A percentile compares a stretch with the other conserved stretches of the same genome.
Conservation (phyloP, 306 rosid species). For the Fragaria vesca region DNA sequence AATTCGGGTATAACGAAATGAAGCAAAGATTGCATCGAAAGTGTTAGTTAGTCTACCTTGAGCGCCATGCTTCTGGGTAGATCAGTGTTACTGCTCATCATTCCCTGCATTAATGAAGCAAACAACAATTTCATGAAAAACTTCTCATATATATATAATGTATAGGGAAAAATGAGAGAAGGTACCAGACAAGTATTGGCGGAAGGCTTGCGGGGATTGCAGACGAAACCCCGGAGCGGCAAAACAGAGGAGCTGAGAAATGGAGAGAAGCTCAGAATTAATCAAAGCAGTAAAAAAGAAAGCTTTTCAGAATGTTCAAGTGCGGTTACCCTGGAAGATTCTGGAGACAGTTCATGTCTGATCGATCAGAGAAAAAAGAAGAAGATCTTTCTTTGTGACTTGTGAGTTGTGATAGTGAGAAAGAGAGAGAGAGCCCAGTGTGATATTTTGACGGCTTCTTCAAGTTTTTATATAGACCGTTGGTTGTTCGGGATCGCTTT, state of each 20-base stretch:
- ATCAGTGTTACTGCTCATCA: slow-evolving; percentile 32
- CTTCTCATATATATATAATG: no score
- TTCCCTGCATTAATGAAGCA: slow-evolving; percentile 32
- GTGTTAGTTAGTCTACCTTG: slow-evolving; percentile 43
- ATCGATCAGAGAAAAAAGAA: neutral
- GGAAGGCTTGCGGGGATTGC: slow-evolving; percentile 33
- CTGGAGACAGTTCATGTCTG: slow-evolving; percentile 66
- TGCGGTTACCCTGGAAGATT: slow-evolving; percentile 47
- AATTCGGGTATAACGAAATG: neutral
- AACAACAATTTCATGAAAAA: neutral
- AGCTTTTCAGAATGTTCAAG: neutral
- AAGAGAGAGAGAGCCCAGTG: neutral
- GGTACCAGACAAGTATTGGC: slow-evolving; percentile 40
- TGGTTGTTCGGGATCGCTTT: neutral
- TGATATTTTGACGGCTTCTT: neutral
- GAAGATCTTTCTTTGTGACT: neutral
- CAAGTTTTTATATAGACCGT: neutral
- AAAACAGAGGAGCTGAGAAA: slow-evolving; percentile 53
- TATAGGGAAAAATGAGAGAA: neutral
- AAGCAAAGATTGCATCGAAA: neutral
- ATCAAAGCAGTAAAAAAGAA: neutral
- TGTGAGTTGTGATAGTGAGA: neutral
- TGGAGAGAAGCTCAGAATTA: neutral
- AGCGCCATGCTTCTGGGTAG: slow-evolving; percentile 46
- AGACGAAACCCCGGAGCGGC: slow-evolving; percentile 39